A percentile compares a stretch with the other conserved stretches of the same genome.
These are phyloP conservation scores for Fusarium solani-melongenae DNA, from an alignment of 2,329 filamentous ascomycete species.

Conservation along the genomic window DNA sequence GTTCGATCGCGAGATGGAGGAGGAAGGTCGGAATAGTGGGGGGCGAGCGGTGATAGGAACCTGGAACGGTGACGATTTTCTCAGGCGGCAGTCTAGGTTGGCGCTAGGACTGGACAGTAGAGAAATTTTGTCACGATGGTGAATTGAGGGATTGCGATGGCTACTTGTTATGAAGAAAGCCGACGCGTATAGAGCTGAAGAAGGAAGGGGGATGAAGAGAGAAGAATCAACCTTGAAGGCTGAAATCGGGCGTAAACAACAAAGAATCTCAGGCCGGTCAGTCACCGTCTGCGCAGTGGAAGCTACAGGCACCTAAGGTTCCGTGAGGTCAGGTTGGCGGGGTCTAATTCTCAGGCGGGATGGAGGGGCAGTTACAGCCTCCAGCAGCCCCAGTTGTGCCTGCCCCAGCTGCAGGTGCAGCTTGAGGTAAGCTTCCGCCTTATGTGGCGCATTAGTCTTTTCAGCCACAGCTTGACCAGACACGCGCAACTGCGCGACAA, in stretches of 20 bases:
- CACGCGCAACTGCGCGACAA: neutral
- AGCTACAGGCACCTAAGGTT: conserved; percentile 28
- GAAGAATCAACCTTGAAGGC: neutral
- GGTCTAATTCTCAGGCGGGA: conserved; percentile 36
- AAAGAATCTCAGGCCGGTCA: conserved; percentile 5
- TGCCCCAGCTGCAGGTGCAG: neutral
- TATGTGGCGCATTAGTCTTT: conserved; percentile 42
- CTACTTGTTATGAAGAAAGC: neutral
- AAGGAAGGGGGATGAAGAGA: neutral
- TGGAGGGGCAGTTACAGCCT: conserved; percentile 47
- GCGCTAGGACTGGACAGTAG: conserved; percentile 7
- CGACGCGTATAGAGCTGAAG: neutral
- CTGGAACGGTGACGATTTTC: conserved; percentile 23
- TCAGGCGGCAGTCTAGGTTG: conserved; percentile 19
- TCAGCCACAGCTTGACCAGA: neutral
- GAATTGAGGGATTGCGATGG: neutral
- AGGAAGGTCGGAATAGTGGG: conserved; percentile 25
- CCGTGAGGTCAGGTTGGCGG: conserved; percentile 43
- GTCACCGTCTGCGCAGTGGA: conserved; percentile 14
- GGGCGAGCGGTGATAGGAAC: conserved; percentile 18
- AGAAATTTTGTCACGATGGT: neutral
- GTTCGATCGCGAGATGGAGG: conserved; percentile 12
- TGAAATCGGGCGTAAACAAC: conserved; percentile 29
- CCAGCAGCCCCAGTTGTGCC: neutral
- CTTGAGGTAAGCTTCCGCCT: conserved; percentile 34